Base-by-base conservation (phyloP, 129 eudicot species). In the Lactuca saligna region DNA sequence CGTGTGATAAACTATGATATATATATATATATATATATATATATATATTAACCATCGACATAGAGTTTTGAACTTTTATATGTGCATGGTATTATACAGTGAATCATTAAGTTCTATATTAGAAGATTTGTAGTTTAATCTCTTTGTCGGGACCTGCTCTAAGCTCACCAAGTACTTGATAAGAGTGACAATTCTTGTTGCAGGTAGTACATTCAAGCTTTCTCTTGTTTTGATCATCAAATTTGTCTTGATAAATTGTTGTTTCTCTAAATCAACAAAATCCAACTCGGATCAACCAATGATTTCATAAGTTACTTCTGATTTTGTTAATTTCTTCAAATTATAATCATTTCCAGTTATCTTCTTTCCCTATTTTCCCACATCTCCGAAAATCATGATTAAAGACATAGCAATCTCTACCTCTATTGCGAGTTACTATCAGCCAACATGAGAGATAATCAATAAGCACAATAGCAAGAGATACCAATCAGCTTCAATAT, bases 91-190 rank as follows among this genome's bases (percentile, higher is more conserved):
- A 25, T 25, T 25, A 25, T 25, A 25, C 29, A 25, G 1, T 25
- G 2, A 25, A 25, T 25, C 29, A 25, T 25, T 25, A 25, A 25
- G 29, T 25, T 25, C 29, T 25, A 25, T 25, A 25, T 25, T 25
- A 25, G 29, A 25, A 25, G 29, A 25, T 2, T 25, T 25, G 1
- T 25, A 25, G 29, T 25, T 25, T 25, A 25, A 25, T 25, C 29
- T 25, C 29, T 25, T 86, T 92, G 83, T 83, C 84, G 86, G 88
- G 96, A 54, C 98, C 86, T 42, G 96, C 95, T 73, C 93, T 86
- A 58, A 88, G 98, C 5, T 96, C 98, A 17, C 98, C 98, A 15
- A 92, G 82, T 7, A 96, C 98, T 78, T 92, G 98, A 73, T 76
- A 89, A 25, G 98, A 84, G 64, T 84, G 81, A 71, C 88, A 92